These are phyloP conservation scores for Morella rubra DNA, from an alignment of 306 rosid species.

Conservation along the genomic window DNA sequence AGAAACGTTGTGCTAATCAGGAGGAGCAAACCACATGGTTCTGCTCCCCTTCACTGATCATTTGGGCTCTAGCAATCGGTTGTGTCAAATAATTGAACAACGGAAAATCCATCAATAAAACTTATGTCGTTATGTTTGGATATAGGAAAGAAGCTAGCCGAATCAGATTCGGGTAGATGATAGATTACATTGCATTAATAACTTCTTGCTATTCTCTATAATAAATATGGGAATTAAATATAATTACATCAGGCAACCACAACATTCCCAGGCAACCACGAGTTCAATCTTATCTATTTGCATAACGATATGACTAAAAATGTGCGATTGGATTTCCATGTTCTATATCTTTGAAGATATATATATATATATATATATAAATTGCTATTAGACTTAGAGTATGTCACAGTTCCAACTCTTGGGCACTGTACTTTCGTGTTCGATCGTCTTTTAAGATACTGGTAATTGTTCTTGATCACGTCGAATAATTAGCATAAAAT, in stretches of 20 bases:
- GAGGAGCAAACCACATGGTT: neutral
- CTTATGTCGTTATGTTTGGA: neutral
- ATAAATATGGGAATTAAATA: no score
- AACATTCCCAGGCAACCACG: neutral
- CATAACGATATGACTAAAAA: neutral
- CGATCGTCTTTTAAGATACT: neutral
- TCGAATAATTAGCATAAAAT: neutral
- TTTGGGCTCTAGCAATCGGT: neutral
- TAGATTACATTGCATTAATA: neutral
- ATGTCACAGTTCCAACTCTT: neutral
- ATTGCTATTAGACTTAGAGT: neutral
- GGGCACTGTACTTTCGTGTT: no score
- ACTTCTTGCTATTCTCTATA: no score
- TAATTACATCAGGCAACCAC: neutral
- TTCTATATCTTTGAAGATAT: neutral
- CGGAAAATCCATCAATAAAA: neutral
- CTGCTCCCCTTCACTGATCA: neutral
- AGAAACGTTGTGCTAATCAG: neutral
- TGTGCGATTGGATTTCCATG: conserved; percentile 5
- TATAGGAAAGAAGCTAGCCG: neutral
- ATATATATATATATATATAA: neutral
- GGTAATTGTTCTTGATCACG: neutral
- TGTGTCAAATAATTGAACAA: conserved; percentile 1
- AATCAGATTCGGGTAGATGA: neutral
- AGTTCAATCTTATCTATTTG: neutral